These are phyloP conservation scores for Aulographum hederae DNA, from an alignment of 2,329 filamentous ascomycete genomes.

Conservation along the genomic window DNA sequence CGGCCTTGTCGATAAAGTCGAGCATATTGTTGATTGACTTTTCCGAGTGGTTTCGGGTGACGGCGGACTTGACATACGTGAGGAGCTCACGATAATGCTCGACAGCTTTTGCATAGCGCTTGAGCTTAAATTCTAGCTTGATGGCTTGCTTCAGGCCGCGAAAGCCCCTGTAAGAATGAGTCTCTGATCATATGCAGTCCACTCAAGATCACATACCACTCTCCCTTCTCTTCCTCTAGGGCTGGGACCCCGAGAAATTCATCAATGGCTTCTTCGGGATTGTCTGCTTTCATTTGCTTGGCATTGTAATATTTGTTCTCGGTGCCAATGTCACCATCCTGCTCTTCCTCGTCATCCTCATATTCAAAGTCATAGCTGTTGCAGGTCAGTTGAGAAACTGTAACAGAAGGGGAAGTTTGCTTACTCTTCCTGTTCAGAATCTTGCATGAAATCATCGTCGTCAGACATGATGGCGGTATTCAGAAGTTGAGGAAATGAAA, in stretches of 20 bases:
- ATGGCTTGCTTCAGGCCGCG: conserved; percentile 96
- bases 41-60: conserved; percentile 95
- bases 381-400: no score
- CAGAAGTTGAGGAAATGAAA: no score
- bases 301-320: conserved; percentile 99
- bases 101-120: conserved; percentile 72
- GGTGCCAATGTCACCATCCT: conserved; percentile 78
- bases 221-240: conserved; percentile 78
- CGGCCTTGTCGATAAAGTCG: conserved; percentile 88
- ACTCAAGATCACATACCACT: no score
- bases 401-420: conserved; percentile 8
- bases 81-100: conserved; percentile 89
- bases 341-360: conserved; percentile 80
- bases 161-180: conserved; percentile 45
- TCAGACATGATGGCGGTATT: conserved; percentile 56
- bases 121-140: conserved; percentile 88
- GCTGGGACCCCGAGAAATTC: conserved; percentile 82
- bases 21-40: conserved; percentile 99
- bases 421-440: conserved; percentile 74
- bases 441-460: conserved; percentile 87
- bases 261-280: conserved; percentile 72
- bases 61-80: conserved; percentile 91
- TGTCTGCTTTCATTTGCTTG: conserved; percentile 81
- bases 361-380: conserved; percentile 91
- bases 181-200: conserved; percentile 1